Conservation (phyloP, 2,329 filamentous ascomycete genomes). For the Pseudogymnoascus sp. region DNA sequence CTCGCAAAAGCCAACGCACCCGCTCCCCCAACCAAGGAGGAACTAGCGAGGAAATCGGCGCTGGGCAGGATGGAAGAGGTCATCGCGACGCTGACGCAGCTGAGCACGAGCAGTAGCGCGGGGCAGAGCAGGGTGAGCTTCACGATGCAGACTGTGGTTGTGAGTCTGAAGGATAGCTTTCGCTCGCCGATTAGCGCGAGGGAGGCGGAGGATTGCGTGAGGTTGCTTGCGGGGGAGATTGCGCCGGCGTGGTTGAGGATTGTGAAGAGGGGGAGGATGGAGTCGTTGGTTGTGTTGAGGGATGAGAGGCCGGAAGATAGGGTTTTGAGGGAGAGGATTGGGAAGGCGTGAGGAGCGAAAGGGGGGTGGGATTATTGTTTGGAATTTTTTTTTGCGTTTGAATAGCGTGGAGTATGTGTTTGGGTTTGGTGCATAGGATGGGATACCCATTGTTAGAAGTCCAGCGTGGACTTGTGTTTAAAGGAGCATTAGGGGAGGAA, state of each 20-base stretch:
- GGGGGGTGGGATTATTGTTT: not conserved
- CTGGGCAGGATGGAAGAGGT: slow-evolving; percentile 62
- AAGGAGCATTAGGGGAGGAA: not conserved
- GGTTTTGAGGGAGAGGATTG: slow-evolving; percentile 19
- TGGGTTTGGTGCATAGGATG: not conserved
- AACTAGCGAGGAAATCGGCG: slow-evolving; percentile 54
- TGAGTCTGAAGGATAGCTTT: slow-evolving; percentile 61
- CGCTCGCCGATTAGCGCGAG: slow-evolving; percentile 36
- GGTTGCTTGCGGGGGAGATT: slow-evolving; percentile 37
- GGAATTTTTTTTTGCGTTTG: not conserved
- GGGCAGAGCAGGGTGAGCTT: slow-evolving; percentile 55
- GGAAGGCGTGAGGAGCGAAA: not conserved
- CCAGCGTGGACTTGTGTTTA: not conserved
- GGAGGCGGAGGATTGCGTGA: slow-evolving; percentile 39
- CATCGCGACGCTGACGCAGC: slow-evolving; percentile 56
- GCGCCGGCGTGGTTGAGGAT: slow-evolving; percentile 42
- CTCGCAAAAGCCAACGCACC: slow-evolving; percentile 38
- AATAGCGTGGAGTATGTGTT: not conserved
- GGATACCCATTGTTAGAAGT: slow-evolving; percentile 2
- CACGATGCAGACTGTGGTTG: slow-evolving; percentile 52
- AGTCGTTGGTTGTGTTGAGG: slow-evolving; percentile 37
- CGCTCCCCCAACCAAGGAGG: slow-evolving; percentile 41
- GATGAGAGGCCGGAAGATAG: slow-evolving; percentile 22
- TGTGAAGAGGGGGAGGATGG: slow-evolving; percentile 36
- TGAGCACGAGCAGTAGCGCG: slow-evolving; percentile 45